Base-by-base conservation (phyloP, 129 eudicot species). In the Logfia minima region DNA sequence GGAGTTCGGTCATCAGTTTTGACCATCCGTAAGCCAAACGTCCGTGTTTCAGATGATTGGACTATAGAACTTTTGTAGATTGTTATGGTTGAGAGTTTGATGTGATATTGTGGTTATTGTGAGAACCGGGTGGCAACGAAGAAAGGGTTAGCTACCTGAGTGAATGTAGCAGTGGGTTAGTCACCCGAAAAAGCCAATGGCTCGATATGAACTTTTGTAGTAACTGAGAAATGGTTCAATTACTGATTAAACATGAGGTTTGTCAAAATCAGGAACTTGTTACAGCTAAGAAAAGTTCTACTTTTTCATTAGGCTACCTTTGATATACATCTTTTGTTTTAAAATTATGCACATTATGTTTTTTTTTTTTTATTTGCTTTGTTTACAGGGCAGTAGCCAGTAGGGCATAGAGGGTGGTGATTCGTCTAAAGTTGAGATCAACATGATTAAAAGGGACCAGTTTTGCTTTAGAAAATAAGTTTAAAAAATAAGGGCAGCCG, bases 1-100 rank as follows among this genome's bases (percentile, higher is more conserved):
- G 84, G 90, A 23, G 76, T 52, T 21, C 34, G 53, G 26, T 75
- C 91, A 9, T 55, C 93, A 23, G 90, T 76, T 71, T 83, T 87
- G 24, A 93, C 96, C 70, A 93, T 93, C 66, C 97, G 97, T 79
- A 93, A 93, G 81, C 98, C 97, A 21, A 83, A 86, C 59, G 97
- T 93, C 6, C 79, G 83, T 17, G 81, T 93, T 39, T 72, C 92
- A 34, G 97, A 88, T 19, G 91, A 88, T 67, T 93, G 98, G 97
- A 83, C 85, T 6, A 90, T 93, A 35, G 74, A 69, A 41, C 79
- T 92, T 75, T 82, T 88, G 80, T 90, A 85, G 82, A 82, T 35
- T 22, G 68, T 74, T 1, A 11, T 8, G 82, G 67, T 55, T 43
- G 52, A 19, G 64, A 14, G 31, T 39, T 75, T 39, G 59, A 60